Evolutionary conservation across 2,329 filamentous ascomycete genomes (phyloP).

Genomic region (Lomentospora prolificans): DNA sequence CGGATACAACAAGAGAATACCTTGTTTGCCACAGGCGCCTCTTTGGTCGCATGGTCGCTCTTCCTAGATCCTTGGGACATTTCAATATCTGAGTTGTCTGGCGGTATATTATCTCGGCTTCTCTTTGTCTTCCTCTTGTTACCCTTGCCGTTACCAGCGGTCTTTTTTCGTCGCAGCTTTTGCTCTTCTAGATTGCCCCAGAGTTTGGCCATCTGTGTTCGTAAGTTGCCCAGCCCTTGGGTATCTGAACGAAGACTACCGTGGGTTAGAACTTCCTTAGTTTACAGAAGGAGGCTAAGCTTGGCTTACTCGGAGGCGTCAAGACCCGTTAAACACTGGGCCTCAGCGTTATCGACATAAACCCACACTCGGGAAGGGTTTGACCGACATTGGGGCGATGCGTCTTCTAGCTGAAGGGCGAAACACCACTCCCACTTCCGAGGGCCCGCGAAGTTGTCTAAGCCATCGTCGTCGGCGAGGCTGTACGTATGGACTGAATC

Average conservation of each 20-base stretch:
- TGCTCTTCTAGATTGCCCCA: constrained; percentile 81
- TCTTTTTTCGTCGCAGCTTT: constrained; percentile 31
- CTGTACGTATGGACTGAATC: no score
- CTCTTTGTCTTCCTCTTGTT: constrained; percentile 2
- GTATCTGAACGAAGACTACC: constrained; percentile 43
- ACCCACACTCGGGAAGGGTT: constrained; percentile 40
- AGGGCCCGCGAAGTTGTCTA: constrained; percentile 15
- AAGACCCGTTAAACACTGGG: constrained; percentile 36
- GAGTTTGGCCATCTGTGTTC: constrained; percentile 63
- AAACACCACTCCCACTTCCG: constrained; percentile 75
- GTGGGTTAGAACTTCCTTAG: constrained; percentile 16
- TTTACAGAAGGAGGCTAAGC: neutral
- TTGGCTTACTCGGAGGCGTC: constrained; percentile 34
- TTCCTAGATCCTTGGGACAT: neutral
- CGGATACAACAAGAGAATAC: constrained; percentile 62
- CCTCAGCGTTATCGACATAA: constrained; percentile 51
- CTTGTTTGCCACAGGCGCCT: constrained; percentile 32
- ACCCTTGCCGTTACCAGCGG: constrained; percentile 16
- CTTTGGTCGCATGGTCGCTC: neutral
- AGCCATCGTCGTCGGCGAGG: no score
- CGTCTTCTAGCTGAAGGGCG: constrained; percentile 67
- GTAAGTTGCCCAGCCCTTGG: constrained; percentile 39
- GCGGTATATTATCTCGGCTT: constrained; percentile 21
- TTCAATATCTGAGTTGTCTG: constrained; percentile 28
- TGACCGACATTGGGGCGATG: constrained; percentile 15